A percentile compares a stretch with the other conserved stretches of the same genome.
Conservation (phyloP, 768 basidiomycete genomes). For the Lactarius psammicola region DNA sequence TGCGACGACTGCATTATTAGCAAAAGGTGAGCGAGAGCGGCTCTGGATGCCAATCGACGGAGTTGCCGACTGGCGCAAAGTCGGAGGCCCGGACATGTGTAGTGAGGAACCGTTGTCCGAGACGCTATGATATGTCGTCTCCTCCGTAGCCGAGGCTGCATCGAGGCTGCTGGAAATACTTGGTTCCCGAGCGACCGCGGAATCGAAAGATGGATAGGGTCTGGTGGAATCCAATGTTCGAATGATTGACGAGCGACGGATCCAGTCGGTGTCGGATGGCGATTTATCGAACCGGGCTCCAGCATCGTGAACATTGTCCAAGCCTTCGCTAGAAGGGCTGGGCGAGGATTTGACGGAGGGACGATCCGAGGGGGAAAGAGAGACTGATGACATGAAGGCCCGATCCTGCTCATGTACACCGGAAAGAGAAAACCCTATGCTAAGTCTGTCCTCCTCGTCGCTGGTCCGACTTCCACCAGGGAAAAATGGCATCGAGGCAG, state of each 20-base stretch:
- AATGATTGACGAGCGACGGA: slow-evolving; percentile 27
- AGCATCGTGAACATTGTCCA: slow-evolving; percentile 33
- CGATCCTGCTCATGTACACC: slow-evolving; percentile 43
- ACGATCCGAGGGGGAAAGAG: slow-evolving; percentile 61
- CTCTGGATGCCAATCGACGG: slow-evolving; percentile 29
- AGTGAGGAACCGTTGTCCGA: slow-evolving; percentile 22
- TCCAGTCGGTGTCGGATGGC: slow-evolving; percentile 34
- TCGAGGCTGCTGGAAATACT: slow-evolving; percentile 29
- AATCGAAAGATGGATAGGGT: slow-evolving; percentile 36
- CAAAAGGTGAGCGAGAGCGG: slow-evolving; percentile 42
- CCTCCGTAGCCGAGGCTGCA: slow-evolving; percentile 20
- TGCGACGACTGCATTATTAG: slow-evolving; percentile 47
- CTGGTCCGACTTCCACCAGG: slow-evolving; percentile 60
- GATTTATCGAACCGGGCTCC: slow-evolving; percentile 29
- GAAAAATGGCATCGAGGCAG: slow-evolving; percentile 82
- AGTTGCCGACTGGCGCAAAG: slow-evolving; percentile 23
- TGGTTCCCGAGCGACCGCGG: slow-evolving; percentile 18
- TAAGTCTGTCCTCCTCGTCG: slow-evolving; percentile 53
- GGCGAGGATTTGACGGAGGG: slow-evolving; percentile 71
- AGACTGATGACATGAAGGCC: slow-evolving; percentile 54
- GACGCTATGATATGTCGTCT: slow-evolving; percentile 8
- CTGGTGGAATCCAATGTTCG: slow-evolving; percentile 21
- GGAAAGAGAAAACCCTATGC: slow-evolving; percentile 47
- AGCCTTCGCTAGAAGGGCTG: slow-evolving; percentile 49
- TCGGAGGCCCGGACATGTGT: slow-evolving; percentile 20